Conservation (phyloP, 805 yeast species). For the Candida sithepensis region DNA sequence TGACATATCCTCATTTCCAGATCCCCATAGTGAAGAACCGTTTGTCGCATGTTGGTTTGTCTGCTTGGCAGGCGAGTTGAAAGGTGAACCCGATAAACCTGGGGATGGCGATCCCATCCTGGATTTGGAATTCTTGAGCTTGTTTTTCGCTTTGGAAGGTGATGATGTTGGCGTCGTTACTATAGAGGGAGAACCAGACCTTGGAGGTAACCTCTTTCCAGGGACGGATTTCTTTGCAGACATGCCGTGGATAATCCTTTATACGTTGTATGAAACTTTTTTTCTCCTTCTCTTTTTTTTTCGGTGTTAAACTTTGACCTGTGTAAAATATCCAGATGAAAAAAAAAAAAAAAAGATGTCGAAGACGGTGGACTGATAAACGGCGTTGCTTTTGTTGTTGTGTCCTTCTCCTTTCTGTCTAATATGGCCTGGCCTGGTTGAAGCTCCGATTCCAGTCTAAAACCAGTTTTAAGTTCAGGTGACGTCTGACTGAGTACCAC, state of each 20-base stretch:
- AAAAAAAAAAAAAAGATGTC: no score
- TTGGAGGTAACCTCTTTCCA: conserved; percentile 10
- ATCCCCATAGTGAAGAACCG: background rate
- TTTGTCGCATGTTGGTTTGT: background rate
- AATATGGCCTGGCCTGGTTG: background rate
- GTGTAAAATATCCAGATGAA: no score
- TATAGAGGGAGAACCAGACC: conserved; percentile 3
- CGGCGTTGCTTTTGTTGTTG: background rate
- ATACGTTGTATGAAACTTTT: background rate
- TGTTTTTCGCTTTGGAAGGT: background rate
- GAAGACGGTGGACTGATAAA: no score
- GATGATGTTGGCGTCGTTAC: conserved; percentile 4
- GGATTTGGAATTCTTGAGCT: background rate
- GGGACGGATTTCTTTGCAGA: conserved; percentile 17
- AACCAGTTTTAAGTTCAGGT: background rate
- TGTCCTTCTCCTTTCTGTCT: no score
- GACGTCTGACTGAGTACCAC: background rate
- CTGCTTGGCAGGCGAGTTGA: background rate
- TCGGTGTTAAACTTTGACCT: background rate
- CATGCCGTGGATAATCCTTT: no score
- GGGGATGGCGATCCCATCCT: background rate
- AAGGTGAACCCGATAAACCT: background rate
- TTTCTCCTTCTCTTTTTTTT: background rate
- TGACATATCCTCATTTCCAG: conserved; percentile 14
- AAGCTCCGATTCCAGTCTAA: background rate